Evolutionary conservation across 2,329 filamentous ascomycete genomes (phyloP).

Genomic region (Orbilia ellipsospora): DNA sequence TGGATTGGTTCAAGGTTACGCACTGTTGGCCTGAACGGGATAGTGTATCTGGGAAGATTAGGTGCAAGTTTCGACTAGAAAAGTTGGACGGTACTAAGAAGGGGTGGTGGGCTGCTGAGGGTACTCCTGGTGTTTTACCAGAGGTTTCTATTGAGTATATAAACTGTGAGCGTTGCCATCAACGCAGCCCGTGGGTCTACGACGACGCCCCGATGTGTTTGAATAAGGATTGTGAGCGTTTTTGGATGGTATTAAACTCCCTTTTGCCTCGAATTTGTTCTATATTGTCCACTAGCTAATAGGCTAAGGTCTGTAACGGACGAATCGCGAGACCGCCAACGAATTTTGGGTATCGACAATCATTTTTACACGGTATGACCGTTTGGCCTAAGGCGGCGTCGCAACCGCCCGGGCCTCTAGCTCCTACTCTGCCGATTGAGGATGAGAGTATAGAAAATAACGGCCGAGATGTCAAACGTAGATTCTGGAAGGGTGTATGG

Average conservation of each 20-base stretch:
- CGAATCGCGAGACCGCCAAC: slow-evolving; percentile 7
- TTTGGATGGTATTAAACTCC: slow-evolving; percentile 68
- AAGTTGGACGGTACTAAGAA: slow-evolving; percentile 67
- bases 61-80: slow-evolving; percentile 73
- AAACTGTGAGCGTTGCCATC: slow-evolving; percentile 64
- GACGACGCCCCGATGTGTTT: slow-evolving; percentile 71
- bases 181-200: slow-evolving; percentile 61
- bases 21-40: slow-evolving; percentile 75
- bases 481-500: slow-evolving; percentile 73
- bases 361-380: slow-evolving; percentile 58
- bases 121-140: slow-evolving; percentile 61
- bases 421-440: slow-evolving; percentile 30
- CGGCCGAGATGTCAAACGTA: slow-evolving; percentile 57
- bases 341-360: slow-evolving; percentile 49
- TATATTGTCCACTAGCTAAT: neutral
- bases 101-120: slow-evolving; percentile 71
- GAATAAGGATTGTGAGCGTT: slow-evolving; percentile 66
- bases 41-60: slow-evolving; percentile 61
- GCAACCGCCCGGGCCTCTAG: slow-evolving; percentile 23
- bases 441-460: slow-evolving; percentile 25
- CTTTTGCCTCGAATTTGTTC: neutral
- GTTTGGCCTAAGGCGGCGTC: slow-evolving; percentile 56
- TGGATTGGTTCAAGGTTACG: slow-evolving; percentile 76
- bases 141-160: slow-evolving; percentile 57
- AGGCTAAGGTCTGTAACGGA: slow-evolving; percentile 25